These are phyloP conservation scores for Syzygium jambos DNA, from an alignment of 345 rosid genomes.

Conservation along the genomic window DNA sequence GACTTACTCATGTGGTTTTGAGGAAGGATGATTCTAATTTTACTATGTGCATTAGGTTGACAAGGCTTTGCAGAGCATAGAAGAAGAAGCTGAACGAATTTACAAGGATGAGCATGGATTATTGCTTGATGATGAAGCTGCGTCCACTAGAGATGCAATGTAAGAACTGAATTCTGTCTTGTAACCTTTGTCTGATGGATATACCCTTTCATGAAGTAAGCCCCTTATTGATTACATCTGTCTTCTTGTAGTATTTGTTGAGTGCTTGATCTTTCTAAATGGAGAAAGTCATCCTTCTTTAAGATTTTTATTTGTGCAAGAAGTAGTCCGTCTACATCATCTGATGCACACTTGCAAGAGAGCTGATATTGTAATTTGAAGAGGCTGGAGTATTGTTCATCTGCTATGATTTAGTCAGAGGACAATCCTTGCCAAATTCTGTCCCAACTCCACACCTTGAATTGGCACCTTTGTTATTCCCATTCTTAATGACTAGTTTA, in stretches of 20 bases:
- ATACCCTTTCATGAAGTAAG: background rate
- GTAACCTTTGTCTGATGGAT: background rate
- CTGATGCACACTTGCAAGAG: background rate
- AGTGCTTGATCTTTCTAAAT: background rate
- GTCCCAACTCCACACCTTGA: background rate
- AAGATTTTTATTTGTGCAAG: background rate
- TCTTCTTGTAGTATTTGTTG: background rate
- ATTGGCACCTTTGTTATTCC: background rate
- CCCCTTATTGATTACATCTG: background rate
- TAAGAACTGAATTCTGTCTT: constrained; percentile 25
- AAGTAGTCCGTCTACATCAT: background rate
- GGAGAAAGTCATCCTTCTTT: background rate
- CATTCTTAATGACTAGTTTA: background rate
- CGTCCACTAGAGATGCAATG: constrained; percentile 97
- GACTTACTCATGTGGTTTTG: background rate
- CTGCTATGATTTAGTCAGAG: background rate
- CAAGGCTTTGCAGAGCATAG: constrained; percentile 82
- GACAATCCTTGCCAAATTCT: background rate
- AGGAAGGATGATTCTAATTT: background rate
- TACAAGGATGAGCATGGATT: constrained; percentile 74
- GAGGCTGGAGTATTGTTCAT: background rate
- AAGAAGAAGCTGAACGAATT: constrained; percentile 88
- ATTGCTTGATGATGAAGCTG: constrained; percentile 93
- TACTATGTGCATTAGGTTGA: constrained; percentile 48
- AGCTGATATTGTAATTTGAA: background rate